phyloP scores from a whole-genome alignment of 2,329 filamentous ascomycete genomes.

The Xylaria sp. region DNA sequence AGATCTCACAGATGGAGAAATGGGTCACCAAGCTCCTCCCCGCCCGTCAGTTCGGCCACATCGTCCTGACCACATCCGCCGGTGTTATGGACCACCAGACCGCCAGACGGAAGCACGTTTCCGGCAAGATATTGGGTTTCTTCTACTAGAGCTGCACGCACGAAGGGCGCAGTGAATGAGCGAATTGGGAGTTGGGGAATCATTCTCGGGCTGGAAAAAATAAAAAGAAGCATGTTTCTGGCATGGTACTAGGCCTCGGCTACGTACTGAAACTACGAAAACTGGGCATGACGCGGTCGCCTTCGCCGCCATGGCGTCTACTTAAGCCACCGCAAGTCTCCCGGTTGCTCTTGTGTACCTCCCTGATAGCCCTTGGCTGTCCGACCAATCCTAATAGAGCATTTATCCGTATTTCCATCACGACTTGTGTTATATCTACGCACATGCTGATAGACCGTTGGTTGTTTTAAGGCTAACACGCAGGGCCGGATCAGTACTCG shows the following conservation, averaged over 20 bases:
- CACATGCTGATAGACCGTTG: not conserved
- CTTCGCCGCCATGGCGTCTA: slow-evolving; percentile 6
- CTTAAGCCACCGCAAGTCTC: slow-evolving; percentile 14
- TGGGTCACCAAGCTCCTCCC: slow-evolving; percentile 31
- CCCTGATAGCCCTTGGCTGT: slow-evolving; percentile 25
- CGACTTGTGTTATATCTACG: not conserved
- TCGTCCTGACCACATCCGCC: slow-evolving; percentile 33
- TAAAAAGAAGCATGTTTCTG: slow-evolving; percentile 20
- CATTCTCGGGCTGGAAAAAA: slow-evolving; percentile 19
- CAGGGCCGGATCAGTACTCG: not conserved
- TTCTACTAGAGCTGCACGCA: slow-evolving; percentile 26
- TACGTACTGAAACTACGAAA: slow-evolving; percentile 23
- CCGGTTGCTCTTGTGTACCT: slow-evolving; percentile 23
- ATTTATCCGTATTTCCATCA: slow-evolving; percentile 10
- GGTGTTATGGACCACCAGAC: slow-evolving; percentile 32
- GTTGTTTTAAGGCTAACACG: not conserved
- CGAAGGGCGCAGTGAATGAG: not conserved
- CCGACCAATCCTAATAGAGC: slow-evolving; percentile 26
- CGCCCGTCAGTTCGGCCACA: slow-evolving; percentile 33
- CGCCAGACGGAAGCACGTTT: slow-evolving; percentile 32
- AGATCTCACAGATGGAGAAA: slow-evolving; percentile 29
- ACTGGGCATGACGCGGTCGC: slow-evolving; percentile 21
- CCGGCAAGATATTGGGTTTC: slow-evolving; percentile 32
- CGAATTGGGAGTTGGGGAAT: slow-evolving; percentile 33
- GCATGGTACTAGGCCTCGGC: slow-evolving; percentile 24